Percentiles rank a stretch among this genome's conserved stretches.
Evolutionary conservation across 805 yeast species (phyloP).

Genomic region (Candida ficus): DNA sequence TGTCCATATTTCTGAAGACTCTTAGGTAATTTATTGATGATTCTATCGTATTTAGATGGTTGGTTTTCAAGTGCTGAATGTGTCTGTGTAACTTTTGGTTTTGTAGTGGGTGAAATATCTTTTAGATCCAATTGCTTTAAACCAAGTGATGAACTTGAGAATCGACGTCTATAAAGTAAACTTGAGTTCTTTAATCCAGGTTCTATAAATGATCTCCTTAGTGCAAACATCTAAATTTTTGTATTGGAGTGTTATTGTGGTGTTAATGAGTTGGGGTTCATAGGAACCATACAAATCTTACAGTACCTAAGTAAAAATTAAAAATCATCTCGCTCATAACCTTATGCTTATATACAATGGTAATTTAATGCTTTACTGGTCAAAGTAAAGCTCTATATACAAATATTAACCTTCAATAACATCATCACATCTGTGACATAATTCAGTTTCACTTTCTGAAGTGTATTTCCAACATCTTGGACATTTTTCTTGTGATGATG

Average conservation of each 20-base stretch:
- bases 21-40: constrained; percentile 40
- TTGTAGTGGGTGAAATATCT: not conserved
- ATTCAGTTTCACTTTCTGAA: constrained; percentile 41
- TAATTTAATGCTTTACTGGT: not conserved
- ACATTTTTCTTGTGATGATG: constrained; percentile 57
- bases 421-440: constrained; percentile 65
- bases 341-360: not conserved
- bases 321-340: not conserved
- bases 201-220: not conserved
- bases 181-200: no score
- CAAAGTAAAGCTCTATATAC: not conserved
- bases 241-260: no score
- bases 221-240: not conserved
- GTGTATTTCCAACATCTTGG: constrained; percentile 93
- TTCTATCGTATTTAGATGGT: constrained; percentile 4
- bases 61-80: not conserved
- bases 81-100: not conserved
- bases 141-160: not conserved
- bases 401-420: constrained; percentile 18
- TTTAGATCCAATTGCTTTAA: not conserved
- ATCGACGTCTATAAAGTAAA: not conserved
- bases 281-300: no score
- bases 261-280: no score
- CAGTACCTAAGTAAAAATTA: no score
- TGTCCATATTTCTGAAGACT: constrained; percentile 45